These are phyloP conservation scores for Mortierella sp. DNA, from an alignment of 371 early-diverging fungal species.

Conservation along the genomic window DNA sequence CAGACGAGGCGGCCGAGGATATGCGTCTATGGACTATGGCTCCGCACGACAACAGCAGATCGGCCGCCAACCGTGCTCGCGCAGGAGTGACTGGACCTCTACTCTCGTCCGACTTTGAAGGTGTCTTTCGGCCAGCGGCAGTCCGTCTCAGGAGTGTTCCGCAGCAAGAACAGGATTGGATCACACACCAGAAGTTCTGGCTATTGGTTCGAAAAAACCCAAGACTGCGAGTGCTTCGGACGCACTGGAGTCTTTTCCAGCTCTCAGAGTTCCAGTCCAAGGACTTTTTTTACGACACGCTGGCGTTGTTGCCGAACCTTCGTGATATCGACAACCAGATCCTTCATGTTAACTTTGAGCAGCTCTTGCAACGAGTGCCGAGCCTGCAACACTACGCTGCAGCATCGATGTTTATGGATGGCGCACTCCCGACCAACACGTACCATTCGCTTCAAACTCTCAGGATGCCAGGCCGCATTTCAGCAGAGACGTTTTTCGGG, in stretches of 20 bases:
- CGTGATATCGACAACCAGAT: conserved; percentile 2
- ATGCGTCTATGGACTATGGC: background rate
- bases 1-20: conserved; percentile 1
- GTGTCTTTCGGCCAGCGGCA: background rate
- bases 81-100: background rate
- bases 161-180: conserved; percentile 11
- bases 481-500: background rate
- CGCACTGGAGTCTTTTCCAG: conserved; percentile 4
- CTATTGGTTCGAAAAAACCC: background rate
- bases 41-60: background rate
- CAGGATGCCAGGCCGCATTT: conserved; percentile 1
- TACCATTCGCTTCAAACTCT: background rate
- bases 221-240: conserved; percentile 7
- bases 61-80: background rate
- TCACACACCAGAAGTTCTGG: conserved; percentile 3
- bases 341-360: background rate
- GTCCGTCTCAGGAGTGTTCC: conserved; percentile 4
- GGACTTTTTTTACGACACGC: background rate
- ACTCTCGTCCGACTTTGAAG: background rate
- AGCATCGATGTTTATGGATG: background rate
- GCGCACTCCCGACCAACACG: background rate
- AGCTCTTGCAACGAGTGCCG: background rate
- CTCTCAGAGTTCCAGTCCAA: background rate
- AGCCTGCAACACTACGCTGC: background rate
- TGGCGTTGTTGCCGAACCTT: conserved; percentile 1